Evolutionary conservation across 768 basidiomycete genomes (phyloP).

Genomic region (Lepiota brunneoincarnata): DNA sequence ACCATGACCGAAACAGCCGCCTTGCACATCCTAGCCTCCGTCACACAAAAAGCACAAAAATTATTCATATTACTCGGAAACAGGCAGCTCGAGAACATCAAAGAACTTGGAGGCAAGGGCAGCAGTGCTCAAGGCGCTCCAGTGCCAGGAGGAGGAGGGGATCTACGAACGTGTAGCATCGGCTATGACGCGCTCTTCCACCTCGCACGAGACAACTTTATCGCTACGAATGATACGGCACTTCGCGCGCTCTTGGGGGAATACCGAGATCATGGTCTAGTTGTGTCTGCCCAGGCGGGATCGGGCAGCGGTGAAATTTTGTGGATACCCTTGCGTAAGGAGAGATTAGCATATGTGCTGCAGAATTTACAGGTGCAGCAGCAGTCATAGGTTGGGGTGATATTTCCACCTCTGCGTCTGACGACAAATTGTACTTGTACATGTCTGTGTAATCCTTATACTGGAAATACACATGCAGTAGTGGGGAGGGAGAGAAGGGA

Average conservation of each 20-base stretch:
- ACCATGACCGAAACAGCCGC: constrained; percentile 76
- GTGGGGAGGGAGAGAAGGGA: no score
- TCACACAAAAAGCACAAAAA: constrained; percentile 84
- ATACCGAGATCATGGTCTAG: constrained; percentile 87
- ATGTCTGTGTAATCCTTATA: no score
- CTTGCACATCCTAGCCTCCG: constrained; percentile 78
- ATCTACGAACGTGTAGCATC: constrained; percentile 53
- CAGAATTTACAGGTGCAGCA: constrained; percentile 16
- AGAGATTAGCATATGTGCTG: constrained; percentile 56
- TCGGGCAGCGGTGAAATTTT: constrained; percentile 55
- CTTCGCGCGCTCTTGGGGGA: constrained; percentile 81
- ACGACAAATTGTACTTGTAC: no score
- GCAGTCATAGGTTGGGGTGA: background rate
- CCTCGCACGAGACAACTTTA: constrained; percentile 75
- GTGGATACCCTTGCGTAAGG: constrained; percentile 87
- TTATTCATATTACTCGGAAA: constrained; percentile 71
- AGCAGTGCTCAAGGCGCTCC: background rate
- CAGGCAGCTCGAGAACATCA: constrained; percentile 64
- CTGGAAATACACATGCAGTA: no score
- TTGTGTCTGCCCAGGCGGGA: constrained; percentile 50
- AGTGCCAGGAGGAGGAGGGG: constrained; percentile 23
- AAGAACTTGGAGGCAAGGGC: constrained; percentile 33
- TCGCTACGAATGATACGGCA: constrained; percentile 86
- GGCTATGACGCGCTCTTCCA: constrained; percentile 70
- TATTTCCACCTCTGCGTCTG: no score